phyloP scores from a whole-genome alignment of 2,329 filamentous ascomycete species.

The Aspergillus amoenus region DNA sequence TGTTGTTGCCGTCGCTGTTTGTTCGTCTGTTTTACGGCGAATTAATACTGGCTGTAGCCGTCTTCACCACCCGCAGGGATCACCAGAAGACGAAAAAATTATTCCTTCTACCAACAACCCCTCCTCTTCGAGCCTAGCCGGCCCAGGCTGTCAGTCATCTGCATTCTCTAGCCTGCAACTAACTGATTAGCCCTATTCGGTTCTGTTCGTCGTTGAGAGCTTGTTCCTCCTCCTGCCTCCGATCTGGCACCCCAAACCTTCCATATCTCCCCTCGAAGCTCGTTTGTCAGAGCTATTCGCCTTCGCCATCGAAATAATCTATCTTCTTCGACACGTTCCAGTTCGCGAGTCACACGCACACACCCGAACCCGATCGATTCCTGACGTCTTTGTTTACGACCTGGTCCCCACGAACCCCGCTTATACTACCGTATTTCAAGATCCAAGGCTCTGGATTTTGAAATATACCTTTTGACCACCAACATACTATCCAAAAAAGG shows the following conservation, averaged over 20 bases:
- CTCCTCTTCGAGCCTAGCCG: constrained; percentile 14
- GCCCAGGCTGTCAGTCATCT: constrained; percentile 26
- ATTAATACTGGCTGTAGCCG: constrained; percentile 7
- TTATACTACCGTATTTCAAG: constrained; percentile 11
- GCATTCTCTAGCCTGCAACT: constrained; percentile 22
- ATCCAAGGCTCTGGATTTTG: constrained; percentile 14
- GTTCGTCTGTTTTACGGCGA: constrained; percentile 10
- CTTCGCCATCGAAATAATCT: constrained; percentile 8
- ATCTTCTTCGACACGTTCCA: constrained; percentile 5
- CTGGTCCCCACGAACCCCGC: constrained; percentile 18
- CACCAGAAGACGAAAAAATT: constrained; percentile 14
- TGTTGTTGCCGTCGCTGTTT: constrained; percentile 17
- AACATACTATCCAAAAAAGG: constrained; percentile 27
- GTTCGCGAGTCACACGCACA: constrained; percentile 1
- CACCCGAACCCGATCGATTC: constrained; percentile 5
- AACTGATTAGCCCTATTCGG: constrained; percentile 15
- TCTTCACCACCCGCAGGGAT: constrained; percentile 12
- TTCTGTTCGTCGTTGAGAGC: constrained; percentile 22
- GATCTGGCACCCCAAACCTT: constrained; percentile 10
- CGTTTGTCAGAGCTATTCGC: constrained; percentile 15
- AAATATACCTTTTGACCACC: constrained; percentile 14
- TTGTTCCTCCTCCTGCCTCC: constrained; percentile 12
- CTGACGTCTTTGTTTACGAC: constrained; percentile 10
- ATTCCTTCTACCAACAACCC: constrained; percentile 9
- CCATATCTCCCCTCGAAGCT: constrained; percentile 15